phyloP scores from a whole-genome alignment of 352 stramenopile species.

The Phytophthora hibernalis region DNA sequence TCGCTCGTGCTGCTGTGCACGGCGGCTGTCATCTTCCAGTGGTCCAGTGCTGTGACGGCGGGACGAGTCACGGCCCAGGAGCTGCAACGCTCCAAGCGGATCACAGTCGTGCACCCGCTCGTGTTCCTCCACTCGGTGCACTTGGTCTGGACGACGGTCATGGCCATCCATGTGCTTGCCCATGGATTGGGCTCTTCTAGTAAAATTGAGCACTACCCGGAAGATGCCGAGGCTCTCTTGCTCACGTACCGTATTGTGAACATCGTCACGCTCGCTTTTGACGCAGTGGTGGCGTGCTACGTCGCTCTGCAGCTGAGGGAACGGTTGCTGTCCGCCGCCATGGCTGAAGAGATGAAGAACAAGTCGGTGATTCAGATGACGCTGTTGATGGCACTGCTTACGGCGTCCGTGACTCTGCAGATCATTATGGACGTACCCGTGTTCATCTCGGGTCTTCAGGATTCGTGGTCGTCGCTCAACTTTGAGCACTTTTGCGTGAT shows the following conservation, averaged over 20 bases:
- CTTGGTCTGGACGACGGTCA: slow-evolving; percentile 44
- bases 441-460: slow-evolving; percentile 33
- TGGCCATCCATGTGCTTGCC: slow-evolving; percentile 43
- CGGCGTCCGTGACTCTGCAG: slow-evolving; percentile 51
- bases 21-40: slow-evolving; percentile 73
- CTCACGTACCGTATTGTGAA: slow-evolving; percentile 53
- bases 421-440: slow-evolving; percentile 62
- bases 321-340: slow-evolving; percentile 61
- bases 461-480: slow-evolving; percentile 40
- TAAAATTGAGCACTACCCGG: slow-evolving; percentile 33
- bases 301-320: slow-evolving; percentile 55
- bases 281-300: slow-evolving; percentile 50
- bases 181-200: slow-evolving; percentile 27
- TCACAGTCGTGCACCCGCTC: slow-evolving; percentile 62
- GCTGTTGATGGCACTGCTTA: slow-evolving; percentile 58
- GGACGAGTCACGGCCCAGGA: slow-evolving; percentile 59
- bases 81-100: slow-evolving; percentile 52
- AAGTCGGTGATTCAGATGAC: slow-evolving; percentile 81
- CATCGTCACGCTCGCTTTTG: slow-evolving; percentile 50
- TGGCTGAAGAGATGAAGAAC: slow-evolving; percentile 79
- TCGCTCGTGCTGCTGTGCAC: slow-evolving; percentile 73
- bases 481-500: slow-evolving; percentile 52
- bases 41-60: slow-evolving; percentile 62
- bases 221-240: slow-evolving; percentile 35
- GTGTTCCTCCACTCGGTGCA: slow-evolving; percentile 67